Evolutionary conservation across 768 basidiomycete genomes (phyloP).

Genomic region (Russula vinacea): DNA sequence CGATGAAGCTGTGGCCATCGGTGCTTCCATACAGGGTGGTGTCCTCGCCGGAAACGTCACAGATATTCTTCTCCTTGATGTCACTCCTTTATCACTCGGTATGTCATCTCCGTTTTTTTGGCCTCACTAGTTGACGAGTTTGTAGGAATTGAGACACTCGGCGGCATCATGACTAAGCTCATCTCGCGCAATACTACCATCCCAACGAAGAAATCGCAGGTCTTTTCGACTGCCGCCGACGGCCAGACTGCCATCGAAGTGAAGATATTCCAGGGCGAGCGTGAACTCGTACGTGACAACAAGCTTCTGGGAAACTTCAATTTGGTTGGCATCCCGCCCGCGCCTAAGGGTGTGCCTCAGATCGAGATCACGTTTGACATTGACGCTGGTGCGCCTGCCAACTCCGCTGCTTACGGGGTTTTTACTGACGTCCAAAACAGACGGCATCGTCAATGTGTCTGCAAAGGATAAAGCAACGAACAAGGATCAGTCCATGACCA

Average conservation of each 20-base stretch:
- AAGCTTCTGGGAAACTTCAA: slow-evolving; percentile 99
- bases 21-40: slow-evolving; percentile 97
- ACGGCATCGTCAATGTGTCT: slow-evolving; percentile 95
- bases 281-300: slow-evolving; percentile 97
- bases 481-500: slow-evolving; percentile 95
- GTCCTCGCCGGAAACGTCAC: slow-evolving; percentile 96
- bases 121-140: not conserved
- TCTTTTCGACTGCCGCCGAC: slow-evolving; percentile 97
- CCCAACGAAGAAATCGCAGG: slow-evolving; percentile 99
- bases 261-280: slow-evolving; percentile 99
- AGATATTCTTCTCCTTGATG: slow-evolving; percentile 91
- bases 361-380: slow-evolving; percentile 94
- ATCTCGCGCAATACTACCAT: slow-evolving; percentile 99
- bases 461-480: slow-evolving; percentile 91
- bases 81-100: slow-evolving; percentile 95
- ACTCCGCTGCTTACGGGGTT: not conserved
- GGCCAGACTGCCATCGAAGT: slow-evolving; percentile 99
- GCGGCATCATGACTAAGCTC: slow-evolving; percentile 99
- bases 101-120: slow-evolving; percentile 33
- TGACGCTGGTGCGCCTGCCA: slow-evolving; percentile 67
- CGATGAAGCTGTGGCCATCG: slow-evolving; percentile 98
- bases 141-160: slow-evolving; percentile 89
- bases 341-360: slow-evolving; percentile 72
- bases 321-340: slow-evolving; percentile 92
- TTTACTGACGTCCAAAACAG: slow-evolving; percentile 38